Percentiles rank a stretch among this genome's conserved stretches.
Evolutionary conservation across 371 early-diverging fungal species (phyloP).

Genomic region (Syncephalastrum monosporum): DNA sequence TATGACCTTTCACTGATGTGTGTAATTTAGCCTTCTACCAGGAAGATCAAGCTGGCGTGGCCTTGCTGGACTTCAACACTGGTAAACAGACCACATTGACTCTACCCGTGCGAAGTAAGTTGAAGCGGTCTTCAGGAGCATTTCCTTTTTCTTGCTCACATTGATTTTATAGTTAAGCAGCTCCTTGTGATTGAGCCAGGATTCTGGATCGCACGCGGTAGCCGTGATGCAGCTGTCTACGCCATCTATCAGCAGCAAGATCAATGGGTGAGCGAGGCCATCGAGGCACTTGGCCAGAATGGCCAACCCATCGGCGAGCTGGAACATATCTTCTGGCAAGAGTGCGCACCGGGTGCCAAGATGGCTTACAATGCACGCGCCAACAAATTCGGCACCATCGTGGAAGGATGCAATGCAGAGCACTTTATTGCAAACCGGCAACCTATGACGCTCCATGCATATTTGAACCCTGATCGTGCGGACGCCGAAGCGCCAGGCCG

Average conservation of each 20-base stretch:
- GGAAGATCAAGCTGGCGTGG: slow-evolving; percentile 48
- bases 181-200: slow-evolving; percentile 49
- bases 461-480: slow-evolving; percentile 14
- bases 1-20: neutral
- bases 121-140: neutral
- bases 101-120: slow-evolving; percentile 39
- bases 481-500: slow-evolving; percentile 21
- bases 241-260: slow-evolving; percentile 32
- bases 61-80: slow-evolving; percentile 63
- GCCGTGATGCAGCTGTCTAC: slow-evolving; percentile 46
- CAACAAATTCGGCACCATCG: slow-evolving; percentile 26
- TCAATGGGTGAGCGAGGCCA: slow-evolving; percentile 27
- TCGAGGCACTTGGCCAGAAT: slow-evolving; percentile 38
- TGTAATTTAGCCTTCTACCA: slow-evolving; percentile 62
- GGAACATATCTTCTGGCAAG: slow-evolving; percentile 22
- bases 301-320: slow-evolving; percentile 30
- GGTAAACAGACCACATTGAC: slow-evolving; percentile 52
- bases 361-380: slow-evolving; percentile 21
- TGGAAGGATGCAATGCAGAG: slow-evolving; percentile 29
- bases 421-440: slow-evolving; percentile 21
- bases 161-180: slow-evolving; percentile 30
- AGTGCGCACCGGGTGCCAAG: slow-evolving; percentile 23
- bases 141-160: neutral
- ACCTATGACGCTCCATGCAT: slow-evolving; percentile 23
- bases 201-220: slow-evolving; percentile 62